phyloP scores from a whole-genome alignment of 2,329 filamentous ascomycete species.

The Juglanconis sp. region DNA sequence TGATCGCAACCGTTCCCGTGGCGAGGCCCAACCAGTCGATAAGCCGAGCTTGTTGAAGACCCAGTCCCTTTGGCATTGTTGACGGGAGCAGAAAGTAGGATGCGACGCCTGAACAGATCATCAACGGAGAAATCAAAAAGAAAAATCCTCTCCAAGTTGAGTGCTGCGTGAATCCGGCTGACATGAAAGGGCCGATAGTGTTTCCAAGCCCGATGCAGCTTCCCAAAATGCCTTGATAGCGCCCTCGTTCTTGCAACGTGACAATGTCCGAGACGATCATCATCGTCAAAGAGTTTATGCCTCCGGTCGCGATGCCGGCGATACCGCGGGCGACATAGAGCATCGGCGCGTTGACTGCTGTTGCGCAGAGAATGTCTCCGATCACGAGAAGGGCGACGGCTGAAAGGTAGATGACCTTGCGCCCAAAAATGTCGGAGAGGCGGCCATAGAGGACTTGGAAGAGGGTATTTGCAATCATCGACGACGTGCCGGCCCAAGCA shows the following conservation, averaged over 20 bases:
- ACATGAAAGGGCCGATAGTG: conserved; percentile 43
- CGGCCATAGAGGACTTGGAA: conserved; percentile 24
- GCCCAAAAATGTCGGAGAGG: not conserved
- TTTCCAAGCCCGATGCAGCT: conserved; percentile 43
- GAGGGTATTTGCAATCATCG: conserved; percentile 33
- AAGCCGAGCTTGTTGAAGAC: conserved; percentile 40
- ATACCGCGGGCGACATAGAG: conserved; percentile 34
- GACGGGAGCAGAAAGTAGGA: conserved; percentile 45
- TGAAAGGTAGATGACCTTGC: conserved; percentile 31
- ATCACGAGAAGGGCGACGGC: conserved; percentile 27
- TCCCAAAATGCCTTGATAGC: conserved; percentile 38
- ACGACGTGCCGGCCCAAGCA: conserved; percentile 36
- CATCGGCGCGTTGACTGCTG: conserved; percentile 28
- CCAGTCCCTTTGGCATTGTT: conserved; percentile 40
- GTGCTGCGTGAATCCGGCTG: conserved; percentile 40
- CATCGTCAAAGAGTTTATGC: conserved; percentile 33
- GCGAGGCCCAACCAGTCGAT: conserved; percentile 52
- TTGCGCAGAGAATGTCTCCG: conserved; percentile 31
- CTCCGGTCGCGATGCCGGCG: conserved; percentile 33
- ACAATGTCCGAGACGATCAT: conserved; percentile 37
- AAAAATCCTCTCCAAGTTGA: conserved; percentile 30
- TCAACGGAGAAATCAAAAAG: conserved; percentile 45
- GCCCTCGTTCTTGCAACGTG: conserved; percentile 31
- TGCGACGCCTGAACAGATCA: conserved; percentile 37
- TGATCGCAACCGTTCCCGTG: conserved; percentile 45